Evolutionary conservation across 345 rosid genomes (phyloP).

Genomic region (Euclidium syriacum): DNA sequence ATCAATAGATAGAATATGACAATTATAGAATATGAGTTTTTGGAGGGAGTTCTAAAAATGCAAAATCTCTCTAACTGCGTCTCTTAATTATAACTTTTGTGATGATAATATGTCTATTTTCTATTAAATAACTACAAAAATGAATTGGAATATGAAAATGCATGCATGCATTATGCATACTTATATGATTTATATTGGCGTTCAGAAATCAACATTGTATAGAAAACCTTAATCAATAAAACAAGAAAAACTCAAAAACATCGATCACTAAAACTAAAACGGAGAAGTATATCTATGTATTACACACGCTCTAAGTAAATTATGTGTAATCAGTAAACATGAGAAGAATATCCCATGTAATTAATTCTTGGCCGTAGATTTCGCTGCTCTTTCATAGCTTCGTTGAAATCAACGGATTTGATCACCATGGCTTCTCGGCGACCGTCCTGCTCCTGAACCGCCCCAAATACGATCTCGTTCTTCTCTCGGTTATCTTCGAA

Average conservation of each 20-base stretch:
- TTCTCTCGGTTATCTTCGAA: slow-evolving; percentile 69
- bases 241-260: neutral
- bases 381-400: slow-evolving; percentile 50
- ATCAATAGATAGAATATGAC: no score
- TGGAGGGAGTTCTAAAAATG: no score
- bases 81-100: no score
- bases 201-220: neutral
- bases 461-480: slow-evolving; percentile 86
- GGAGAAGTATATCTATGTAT: neutral
- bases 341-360: slow-evolving; percentile 35
- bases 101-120: no score
- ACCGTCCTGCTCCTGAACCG: slow-evolving; percentile 87
- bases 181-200: neutral
- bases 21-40: no score
- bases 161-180: neutral
- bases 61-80: no score
- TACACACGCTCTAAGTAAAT: neutral
- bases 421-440: slow-evolving; percentile 85
- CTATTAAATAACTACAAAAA: neutral
- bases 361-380: slow-evolving; percentile 60
- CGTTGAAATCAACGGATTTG: slow-evolving; percentile 82
- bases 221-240: no score
- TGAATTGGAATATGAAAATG: neutral
- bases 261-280: no score
- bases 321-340: slow-evolving; percentile 21